These are phyloP conservation scores for Exserohilum rostratum DNA, from an alignment of 2,329 filamentous ascomycete species.

Conservation along the genomic window DNA sequence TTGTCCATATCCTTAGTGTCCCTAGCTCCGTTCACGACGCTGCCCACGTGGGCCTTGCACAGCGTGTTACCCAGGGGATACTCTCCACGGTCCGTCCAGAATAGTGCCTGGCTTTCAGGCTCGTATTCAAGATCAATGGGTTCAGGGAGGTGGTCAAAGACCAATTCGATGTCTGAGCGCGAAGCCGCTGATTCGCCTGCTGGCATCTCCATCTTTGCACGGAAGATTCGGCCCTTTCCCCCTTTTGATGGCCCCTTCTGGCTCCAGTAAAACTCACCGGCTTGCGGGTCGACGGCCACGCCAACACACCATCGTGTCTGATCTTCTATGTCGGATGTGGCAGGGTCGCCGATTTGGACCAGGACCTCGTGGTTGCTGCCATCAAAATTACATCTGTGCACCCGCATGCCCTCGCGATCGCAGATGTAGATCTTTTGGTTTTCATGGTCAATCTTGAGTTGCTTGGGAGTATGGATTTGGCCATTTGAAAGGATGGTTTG, in stretches of 20 bases:
- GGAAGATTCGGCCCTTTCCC: conserved; percentile 59
- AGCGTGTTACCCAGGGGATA: conserved; percentile 61
- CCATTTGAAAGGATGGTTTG: too few species aligned
- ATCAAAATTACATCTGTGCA: conserved; percentile 35
- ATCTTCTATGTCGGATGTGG: conserved; percentile 28
- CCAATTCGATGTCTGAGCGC: conserved; percentile 23
- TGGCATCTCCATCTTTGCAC: conserved; percentile 56
- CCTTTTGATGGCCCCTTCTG: conserved; percentile 64
- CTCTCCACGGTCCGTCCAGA: conserved; percentile 68
- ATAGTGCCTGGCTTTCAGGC: conserved; percentile 53
- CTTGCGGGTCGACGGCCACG: conserved; percentile 54
- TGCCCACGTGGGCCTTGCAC: conserved; percentile 46
- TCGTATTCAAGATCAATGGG: conserved; percentile 65
- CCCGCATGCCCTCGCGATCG: conserved; percentile 53
- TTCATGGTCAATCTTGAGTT: too few species aligned
- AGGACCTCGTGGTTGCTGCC: conserved; percentile 17
- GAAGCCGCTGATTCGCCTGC: conserved; percentile 7
- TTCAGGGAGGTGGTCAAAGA: conserved; percentile 38
- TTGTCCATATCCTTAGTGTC: conserved; percentile 2
- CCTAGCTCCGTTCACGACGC: not conserved
- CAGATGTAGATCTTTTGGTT: conserved; percentile 27
- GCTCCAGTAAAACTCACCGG: conserved; percentile 63
- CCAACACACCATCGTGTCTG: conserved; percentile 62
- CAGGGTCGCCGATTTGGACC: conserved; percentile 10
- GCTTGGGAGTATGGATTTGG: too few species aligned